phyloP scores from a whole-genome alignment of 768 basidiomycete species.

The Chalciporus piperatus region DNA sequence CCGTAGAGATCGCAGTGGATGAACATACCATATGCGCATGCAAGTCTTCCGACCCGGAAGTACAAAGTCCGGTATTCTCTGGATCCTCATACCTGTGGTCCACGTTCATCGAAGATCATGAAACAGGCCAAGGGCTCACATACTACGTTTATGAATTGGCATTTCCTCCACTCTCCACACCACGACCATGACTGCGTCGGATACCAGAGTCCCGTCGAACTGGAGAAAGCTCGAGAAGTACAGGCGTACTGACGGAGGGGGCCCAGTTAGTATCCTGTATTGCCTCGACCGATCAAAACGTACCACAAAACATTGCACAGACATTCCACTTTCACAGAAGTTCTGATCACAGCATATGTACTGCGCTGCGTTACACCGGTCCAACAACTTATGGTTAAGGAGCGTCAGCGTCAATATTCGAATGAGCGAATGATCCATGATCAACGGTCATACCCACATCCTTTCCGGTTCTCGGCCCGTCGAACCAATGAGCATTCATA shows the following conservation, averaged over 20 bases:
- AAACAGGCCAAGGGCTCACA: no score
- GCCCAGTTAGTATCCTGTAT: neutral
- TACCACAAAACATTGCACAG: neutral
- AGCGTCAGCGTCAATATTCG: no score
- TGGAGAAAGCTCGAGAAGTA: neutral
- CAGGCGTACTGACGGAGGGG: no score
- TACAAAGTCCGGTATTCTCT: no score
- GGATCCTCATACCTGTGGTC: no score
- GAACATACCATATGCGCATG: neutral
- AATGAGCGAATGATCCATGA: neutral
- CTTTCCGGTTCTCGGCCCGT: neutral
- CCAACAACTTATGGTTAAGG: no score
- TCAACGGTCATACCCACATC: constrained; percentile 4
- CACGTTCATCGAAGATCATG: no score
- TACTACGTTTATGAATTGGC: neutral
- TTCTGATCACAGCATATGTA: no score
- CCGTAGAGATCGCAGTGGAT: neutral
- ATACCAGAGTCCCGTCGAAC: neutral
- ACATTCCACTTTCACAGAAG: no score
- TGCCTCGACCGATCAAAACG: neutral
- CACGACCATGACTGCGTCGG: neutral
- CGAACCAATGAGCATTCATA: neutral
- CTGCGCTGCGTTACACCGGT: no score
- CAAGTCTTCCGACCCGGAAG: no score
- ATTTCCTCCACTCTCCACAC: neutral